A percentile compares a stretch with the other conserved stretches of the same genome.
Conservation (phyloP, 345 rosid species). For the Eucalyptus curtisii region DNA sequence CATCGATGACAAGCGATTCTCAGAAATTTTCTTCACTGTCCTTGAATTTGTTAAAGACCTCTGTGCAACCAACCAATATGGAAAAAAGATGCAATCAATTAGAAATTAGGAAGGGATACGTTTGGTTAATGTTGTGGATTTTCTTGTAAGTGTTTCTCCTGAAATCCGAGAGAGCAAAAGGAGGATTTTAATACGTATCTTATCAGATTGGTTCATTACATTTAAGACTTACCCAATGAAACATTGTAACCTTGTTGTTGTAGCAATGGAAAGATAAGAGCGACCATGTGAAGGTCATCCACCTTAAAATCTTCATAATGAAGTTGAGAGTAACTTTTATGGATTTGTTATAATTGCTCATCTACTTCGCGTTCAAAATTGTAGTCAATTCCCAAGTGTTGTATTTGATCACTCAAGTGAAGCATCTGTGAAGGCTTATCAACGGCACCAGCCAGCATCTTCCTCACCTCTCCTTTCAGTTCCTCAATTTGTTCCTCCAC, state of each 20-base stretch:
- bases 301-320: neutral
- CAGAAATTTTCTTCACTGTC: neutral
- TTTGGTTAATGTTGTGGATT: neutral
- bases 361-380: conserved; percentile 28
- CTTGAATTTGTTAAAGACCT: neutral
- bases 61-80: neutral
- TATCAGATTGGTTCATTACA: neutral
- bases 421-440: neutral
- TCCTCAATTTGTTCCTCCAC: neutral
- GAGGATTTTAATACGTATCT: neutral
- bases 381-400: conserved; percentile 21
- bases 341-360: neutral
- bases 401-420: conserved; percentile 10
- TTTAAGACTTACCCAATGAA: neutral
- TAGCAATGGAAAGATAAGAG: neutral
- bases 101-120: neutral
- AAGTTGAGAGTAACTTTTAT: neutral
- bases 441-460: neutral
- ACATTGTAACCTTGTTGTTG: neutral
- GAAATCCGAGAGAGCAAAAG: neutral
- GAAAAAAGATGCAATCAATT: neutral
- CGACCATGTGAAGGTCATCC: neutral
- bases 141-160: neutral
- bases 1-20: neutral
- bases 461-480: neutral